These are phyloP conservation scores for Melastoma malabathricum DNA, from an alignment of 345 rosid species.

Conservation along the genomic window DNA sequence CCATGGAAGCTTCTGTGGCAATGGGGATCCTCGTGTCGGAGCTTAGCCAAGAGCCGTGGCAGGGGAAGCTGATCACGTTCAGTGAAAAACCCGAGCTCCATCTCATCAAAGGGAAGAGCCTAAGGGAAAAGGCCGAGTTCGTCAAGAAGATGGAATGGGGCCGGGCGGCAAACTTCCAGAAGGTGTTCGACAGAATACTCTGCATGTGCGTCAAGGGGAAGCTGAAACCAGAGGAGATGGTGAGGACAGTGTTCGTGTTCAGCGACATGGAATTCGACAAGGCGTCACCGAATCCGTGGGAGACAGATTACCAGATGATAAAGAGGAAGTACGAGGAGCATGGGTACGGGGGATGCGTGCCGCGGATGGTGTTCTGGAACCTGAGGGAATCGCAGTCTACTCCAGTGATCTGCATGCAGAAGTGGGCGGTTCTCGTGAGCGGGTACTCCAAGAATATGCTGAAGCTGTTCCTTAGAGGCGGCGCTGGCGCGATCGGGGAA, in stretches of 20 bases:
- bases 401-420: constrained; percentile 23
- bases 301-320: constrained; percentile 32
- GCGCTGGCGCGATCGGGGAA: no score
- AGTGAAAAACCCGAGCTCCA: constrained; percentile 28
- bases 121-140: constrained; percentile 19
- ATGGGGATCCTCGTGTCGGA: constrained; percentile 39
- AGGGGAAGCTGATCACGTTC: constrained; percentile 45
- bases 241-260: constrained; percentile 44
- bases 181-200: constrained; percentile 40
- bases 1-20: constrained; percentile 49
- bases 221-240: constrained; percentile 36
- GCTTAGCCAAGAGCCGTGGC: constrained; percentile 49
- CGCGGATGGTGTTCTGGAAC: constrained; percentile 59
- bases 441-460: constrained; percentile 58
- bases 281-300: constrained; percentile 27
- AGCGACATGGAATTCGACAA: constrained; percentile 59
- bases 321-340: constrained; percentile 24
- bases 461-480: constrained; percentile 32
- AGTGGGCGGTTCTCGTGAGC: constrained; percentile 46
- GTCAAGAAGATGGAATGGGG: constrained; percentile 26
- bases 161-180: constrained; percentile 23
- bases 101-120: constrained; percentile 17
- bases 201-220: constrained; percentile 29
- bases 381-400: constrained; percentile 35
- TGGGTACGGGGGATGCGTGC: constrained; percentile 37